These are phyloP conservation scores for Phaeotremella fagi DNA, from an alignment of 768 basidiomycete species.

Conservation along the genomic window DNA sequence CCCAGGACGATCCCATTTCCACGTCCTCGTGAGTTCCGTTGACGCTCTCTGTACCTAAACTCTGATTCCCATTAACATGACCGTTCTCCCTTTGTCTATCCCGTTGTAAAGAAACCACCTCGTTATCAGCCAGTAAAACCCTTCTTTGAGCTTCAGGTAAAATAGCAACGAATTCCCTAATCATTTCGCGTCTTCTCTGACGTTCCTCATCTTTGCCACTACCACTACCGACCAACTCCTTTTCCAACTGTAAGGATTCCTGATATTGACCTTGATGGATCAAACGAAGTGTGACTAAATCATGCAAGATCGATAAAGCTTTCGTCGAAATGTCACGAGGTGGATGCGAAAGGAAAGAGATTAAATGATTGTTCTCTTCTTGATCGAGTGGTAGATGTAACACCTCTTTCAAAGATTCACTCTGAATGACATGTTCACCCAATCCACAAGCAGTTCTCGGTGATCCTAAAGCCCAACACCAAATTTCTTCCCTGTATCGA, in stretches of 20 bases:
- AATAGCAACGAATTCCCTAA: slow-evolving; percentile 41
- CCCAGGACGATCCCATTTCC: slow-evolving; percentile 5
- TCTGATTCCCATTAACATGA: background rate
- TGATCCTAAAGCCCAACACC: slow-evolving; percentile 29
- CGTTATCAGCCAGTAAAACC: slow-evolving; percentile 19
- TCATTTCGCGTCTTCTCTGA: slow-evolving; percentile 39
- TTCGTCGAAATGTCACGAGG: slow-evolving; percentile 15
- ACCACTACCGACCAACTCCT: slow-evolving; percentile 25
- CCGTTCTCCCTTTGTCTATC: slow-evolving; percentile 4
- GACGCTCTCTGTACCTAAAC: background rate
- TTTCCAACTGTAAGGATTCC: slow-evolving; percentile 34
- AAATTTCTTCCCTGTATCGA: slow-evolving; percentile 19
- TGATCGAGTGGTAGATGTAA: slow-evolving; percentile 31
- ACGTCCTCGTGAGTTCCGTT: background rate
- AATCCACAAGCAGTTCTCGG: slow-evolving; percentile 15
- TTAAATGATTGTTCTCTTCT: slow-evolving; percentile 31
- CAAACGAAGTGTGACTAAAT: slow-evolving; percentile 38
- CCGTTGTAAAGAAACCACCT: background rate
- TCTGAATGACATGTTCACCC: slow-evolving; percentile 15
- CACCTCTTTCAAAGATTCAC: slow-evolving; percentile 16
- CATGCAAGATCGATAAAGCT: slow-evolving; percentile 29
- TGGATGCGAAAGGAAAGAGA: slow-evolving; percentile 33
- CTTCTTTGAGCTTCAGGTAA: slow-evolving; percentile 35
- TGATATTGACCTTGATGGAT: slow-evolving; percentile 42
- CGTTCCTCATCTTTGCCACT: slow-evolving; percentile 33